Base-by-base conservation (phyloP, 805 yeast species). In the Cyberlindnera bimundalis region DNA sequence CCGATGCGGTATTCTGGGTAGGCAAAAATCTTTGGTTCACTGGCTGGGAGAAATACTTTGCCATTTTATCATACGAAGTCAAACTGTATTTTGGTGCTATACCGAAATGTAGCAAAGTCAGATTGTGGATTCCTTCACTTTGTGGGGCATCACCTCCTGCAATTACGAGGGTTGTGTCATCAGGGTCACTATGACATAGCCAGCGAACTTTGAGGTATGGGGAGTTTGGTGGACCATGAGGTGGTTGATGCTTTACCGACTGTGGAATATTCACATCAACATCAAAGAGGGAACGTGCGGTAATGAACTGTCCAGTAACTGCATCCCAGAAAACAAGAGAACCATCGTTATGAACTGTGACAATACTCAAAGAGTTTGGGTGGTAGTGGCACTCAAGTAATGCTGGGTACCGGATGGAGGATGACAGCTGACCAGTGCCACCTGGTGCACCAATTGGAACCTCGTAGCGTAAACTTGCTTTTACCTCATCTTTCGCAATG, bases 271-370 rank as follows among this genome's bases (percentile, higher is more conserved):
- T 81, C 8, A 88, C 75, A 40, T 78, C 74, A 3, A 78, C 68
- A 37, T 85, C 95, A 45, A 74, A 73, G 5, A 83, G 46, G 1
- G 85, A 74, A 50, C 97, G 73, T 1, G 96, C 93, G 39, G 80
- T 80, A 12, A 93, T 67, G 32, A 79, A 63, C 13, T 77, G 76
- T 1, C 95, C 96, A 27, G 80, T 80, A 24, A 79, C 72, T 1
- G 87, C 84, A 61, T 93, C 99, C 97, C 98, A 93, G 56, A 93
- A 93, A 2, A 79, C 96, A 27, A 93, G 55, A 0, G 95, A 76
- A 39, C 91, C 91, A 55, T 90, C 96, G 17, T 68, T 79, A 60
- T 91, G 95, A 2, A 79, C 73, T 0, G 96, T 81, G 16, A 85
- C 72, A 3, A 87, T 65, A 57, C 90, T 95, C 33, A 89, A 72